phyloP scores from a whole-genome alignment of 2,329 filamentous ascomycete species.

The Trichoderma koningii region DNA sequence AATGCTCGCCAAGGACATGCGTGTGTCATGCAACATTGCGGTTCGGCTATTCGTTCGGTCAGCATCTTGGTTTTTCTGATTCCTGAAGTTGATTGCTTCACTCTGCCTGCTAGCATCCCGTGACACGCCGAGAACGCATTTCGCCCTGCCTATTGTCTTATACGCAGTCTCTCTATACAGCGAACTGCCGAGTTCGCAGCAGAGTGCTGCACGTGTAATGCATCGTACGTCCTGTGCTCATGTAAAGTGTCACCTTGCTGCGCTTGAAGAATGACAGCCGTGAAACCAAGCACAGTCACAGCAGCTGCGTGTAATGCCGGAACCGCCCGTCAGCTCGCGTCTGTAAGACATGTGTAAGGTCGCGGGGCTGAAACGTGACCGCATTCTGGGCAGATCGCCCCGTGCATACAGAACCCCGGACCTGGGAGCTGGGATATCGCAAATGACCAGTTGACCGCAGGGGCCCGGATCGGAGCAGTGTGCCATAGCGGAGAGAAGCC shows the following conservation, averaged over 20 bases:
- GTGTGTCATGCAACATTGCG: no score
- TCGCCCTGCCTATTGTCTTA: conserved; percentile 4
- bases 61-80: background rate
- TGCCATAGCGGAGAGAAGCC: background rate
- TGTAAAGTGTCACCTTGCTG: no score
- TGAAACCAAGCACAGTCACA: no score
- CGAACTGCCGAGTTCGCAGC: no score
- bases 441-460: background rate
- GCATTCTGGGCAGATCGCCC: background rate
- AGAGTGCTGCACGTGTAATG: background rate
- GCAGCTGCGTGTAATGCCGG: no score
- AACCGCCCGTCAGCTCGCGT: background rate
- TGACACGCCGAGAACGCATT: conserved; percentile 21
- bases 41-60: background rate
- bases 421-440: background rate
- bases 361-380: background rate
- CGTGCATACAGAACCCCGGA: background rate
- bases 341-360: background rate
- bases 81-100: background rate
- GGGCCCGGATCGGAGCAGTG: background rate
- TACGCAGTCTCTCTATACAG: background rate
- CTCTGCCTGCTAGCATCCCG: background rate
- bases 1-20: no score
- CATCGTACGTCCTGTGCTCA: background rate
- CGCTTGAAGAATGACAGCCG: no score